Evolutionary conservation across 495 filamentous ascomycete species (phyloP), one percentile per base, ranked within the genome.

Genomic region (Penicillium turbatum): DNA sequence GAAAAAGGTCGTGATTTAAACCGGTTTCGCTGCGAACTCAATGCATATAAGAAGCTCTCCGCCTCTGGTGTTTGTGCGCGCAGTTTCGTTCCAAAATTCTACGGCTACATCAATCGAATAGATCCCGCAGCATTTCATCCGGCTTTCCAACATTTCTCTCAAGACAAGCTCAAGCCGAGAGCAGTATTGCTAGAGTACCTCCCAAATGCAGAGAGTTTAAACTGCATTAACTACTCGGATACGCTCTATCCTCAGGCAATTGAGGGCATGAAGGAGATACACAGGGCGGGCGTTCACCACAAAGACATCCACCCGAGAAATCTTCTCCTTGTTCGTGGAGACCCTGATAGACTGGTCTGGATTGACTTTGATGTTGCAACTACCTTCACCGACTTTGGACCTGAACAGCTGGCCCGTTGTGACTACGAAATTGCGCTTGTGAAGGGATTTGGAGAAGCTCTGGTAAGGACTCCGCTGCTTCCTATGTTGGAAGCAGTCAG

Each of bases 301-400:
- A 12, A 34, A 37, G 63, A 69, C 42, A 58, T 60, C 11, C 67
- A 62, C 17, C 57, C 66, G 3, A 63, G 39, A 34, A 61, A 65
- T 9, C 39, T 67, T 31, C 57, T 66, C 19, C 31, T 68, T 24
- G 51, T 62, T 8, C 42, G 29, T 53, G 55, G 52, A 38, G 35
- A 46, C 3, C 21, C 31, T 0, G 47, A 39, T 12, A 57, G 51
- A 39, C 31, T 66, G 36, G 59, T 66, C 0, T 65, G 61, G 63
- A 34, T 63, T 49, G 59, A 62, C 41, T 68, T 68, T 56, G 59
- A 68, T 60, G 54, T 65, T 55, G 59, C 61, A 24, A 63, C 37
- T 13, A 61, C 56, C 16, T 67, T 66, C 36, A 21, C 34, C 51
- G 53, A 38, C 19, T n/a, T 58, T 15, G 30, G 51, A 35, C 51